Percentiles rank a stretch among this genome's conserved stretches.
These are phyloP conservation scores for Wickerhamomyces bovis DNA, from an alignment of 805 yeast species.

Conservation along the genomic window DNA sequence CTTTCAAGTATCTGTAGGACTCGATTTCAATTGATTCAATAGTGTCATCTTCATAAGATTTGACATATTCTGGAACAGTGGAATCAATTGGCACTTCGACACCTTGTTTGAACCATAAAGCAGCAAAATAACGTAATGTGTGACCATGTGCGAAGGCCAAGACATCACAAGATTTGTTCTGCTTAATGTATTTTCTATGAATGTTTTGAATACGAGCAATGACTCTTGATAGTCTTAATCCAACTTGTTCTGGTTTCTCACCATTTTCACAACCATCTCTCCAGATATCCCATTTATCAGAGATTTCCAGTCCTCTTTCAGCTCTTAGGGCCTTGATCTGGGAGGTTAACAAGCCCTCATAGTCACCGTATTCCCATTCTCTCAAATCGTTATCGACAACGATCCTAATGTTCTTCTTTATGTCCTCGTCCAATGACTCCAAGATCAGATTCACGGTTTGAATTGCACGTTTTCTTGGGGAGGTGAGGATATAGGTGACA, in stretches of 20 bases:
- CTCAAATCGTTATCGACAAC: slow-evolving; percentile 63
- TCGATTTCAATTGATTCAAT: slow-evolving; percentile 28
- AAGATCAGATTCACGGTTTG: slow-evolving; percentile 66
- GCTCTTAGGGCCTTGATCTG: slow-evolving; percentile 60
- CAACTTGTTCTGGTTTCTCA: slow-evolving; percentile 62
- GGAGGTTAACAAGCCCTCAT: slow-evolving; percentile 74
- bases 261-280: slow-evolving; percentile 91
- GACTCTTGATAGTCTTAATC: slow-evolving; percentile 62
- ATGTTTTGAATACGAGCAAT: slow-evolving; percentile 58
- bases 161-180: slow-evolving; percentile 58
- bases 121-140: slow-evolving; percentile 81
- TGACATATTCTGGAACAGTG: slow-evolving; percentile 12
- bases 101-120: slow-evolving; percentile 65
- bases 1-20: slow-evolving; percentile 30
- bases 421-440: slow-evolving; percentile 38
- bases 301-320: slow-evolving; percentile 48
- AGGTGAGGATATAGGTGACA: slow-evolving; percentile 60
- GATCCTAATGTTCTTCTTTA: slow-evolving; percentile 36
- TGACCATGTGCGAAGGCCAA: slow-evolving; percentile 92
- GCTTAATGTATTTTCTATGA: slow-evolving; percentile 49
- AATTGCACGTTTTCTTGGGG: slow-evolving; percentile 79
- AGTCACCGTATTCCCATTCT: slow-evolving; percentile 97
- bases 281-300: slow-evolving; percentile 75
- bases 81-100: slow-evolving; percentile 15
- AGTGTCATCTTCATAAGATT: slow-evolving; percentile 21